phyloP scores from a whole-genome alignment of 495 filamentous ascomycete species.

The Bathelium albidoporum region DNA sequence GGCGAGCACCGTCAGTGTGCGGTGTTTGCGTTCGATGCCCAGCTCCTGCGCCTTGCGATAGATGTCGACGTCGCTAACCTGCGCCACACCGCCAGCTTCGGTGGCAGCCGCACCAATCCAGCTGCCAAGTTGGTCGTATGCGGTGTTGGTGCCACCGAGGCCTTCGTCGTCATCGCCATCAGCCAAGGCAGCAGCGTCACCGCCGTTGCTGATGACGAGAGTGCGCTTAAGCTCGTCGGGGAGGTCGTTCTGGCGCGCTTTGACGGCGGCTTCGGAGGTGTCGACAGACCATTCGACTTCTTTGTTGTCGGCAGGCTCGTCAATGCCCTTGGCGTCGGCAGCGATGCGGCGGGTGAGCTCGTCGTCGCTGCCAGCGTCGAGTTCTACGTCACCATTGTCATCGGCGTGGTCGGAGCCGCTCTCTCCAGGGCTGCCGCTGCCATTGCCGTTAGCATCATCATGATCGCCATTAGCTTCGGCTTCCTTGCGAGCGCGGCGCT shows the following conservation, averaged over 20 bases:
- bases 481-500: slow-evolving; percentile 58
- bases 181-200: slow-evolving; percentile 66
- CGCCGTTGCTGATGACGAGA: slow-evolving; percentile 71
- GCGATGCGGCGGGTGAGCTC: slow-evolving; percentile 85
- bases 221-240: slow-evolving; percentile 85
- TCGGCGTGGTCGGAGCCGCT: slow-evolving; percentile 70
- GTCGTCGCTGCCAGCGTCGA: slow-evolving; percentile 80
- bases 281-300: slow-evolving; percentile 90
- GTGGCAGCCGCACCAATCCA: slow-evolving; percentile 75
- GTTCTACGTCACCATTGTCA: slow-evolving; percentile 57
- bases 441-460: slow-evolving; percentile 50
- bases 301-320: slow-evolving; percentile 52
- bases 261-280: slow-evolving; percentile 87
- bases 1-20: slow-evolving; percentile 80
- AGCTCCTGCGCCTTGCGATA: slow-evolving; percentile 94
- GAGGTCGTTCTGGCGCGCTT: slow-evolving; percentile 81
- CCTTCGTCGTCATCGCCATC: slow-evolving; percentile 78
- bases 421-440: slow-evolving; percentile 46
- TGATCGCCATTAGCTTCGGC: slow-evolving; percentile 50
- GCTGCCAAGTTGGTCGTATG: slow-evolving; percentile 85
- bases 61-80: slow-evolving; percentile 77
- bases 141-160: slow-evolving; percentile 62
- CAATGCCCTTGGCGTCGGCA: slow-evolving; percentile 67
- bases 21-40: slow-evolving; percentile 90
- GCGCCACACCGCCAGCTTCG: slow-evolving; percentile 57